Percentiles rank a stretch among this genome's conserved stretches.
phyloP scores from a whole-genome alignment of 805 yeast genomes.

The Wickerhamiella parazyma region DNA sequence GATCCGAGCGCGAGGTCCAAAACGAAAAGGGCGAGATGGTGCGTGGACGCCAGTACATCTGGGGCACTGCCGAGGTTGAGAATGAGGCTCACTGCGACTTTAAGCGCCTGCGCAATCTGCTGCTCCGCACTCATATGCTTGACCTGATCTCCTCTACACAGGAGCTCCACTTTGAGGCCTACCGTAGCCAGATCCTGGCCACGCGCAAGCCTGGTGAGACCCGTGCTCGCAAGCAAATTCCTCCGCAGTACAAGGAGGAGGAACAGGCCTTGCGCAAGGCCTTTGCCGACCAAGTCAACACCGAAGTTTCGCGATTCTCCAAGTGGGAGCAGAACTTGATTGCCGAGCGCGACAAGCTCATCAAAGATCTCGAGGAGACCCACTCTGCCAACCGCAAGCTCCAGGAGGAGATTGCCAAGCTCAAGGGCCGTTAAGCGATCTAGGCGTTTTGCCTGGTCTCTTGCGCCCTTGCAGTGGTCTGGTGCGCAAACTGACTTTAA shows the following conservation, averaged over 20 bases:
- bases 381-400: constrained; percentile 34
- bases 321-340: constrained; percentile 98
- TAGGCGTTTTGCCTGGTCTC: no score
- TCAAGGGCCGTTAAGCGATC: not conserved
- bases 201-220: constrained; percentile 33
- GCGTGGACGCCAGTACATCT: constrained; percentile 62
- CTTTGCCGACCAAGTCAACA: constrained; percentile 92
- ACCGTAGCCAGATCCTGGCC: constrained; percentile 44
- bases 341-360: constrained; percentile 85
- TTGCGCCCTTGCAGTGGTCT: no score
- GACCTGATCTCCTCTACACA: constrained; percentile 71
- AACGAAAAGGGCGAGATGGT: constrained; percentile 37
- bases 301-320: constrained; percentile 92
- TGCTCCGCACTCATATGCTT: constrained; percentile 58
- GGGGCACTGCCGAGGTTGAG: constrained; percentile 84
- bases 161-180: constrained; percentile 52
- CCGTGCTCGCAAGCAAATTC: constrained; percentile 33
- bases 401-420: constrained; percentile 22
- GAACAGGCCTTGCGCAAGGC: constrained; percentile 87
- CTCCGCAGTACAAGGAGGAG: constrained; percentile 92
- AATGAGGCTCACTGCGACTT: constrained; percentile 71
- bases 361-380: constrained; percentile 83
- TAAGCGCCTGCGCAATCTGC: constrained; percentile 42
- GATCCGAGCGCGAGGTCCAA: constrained; percentile 40
- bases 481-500: no score